Conservation (phyloP, 148 eudicot genomes). For the Heliosperma pusillum region DNA sequence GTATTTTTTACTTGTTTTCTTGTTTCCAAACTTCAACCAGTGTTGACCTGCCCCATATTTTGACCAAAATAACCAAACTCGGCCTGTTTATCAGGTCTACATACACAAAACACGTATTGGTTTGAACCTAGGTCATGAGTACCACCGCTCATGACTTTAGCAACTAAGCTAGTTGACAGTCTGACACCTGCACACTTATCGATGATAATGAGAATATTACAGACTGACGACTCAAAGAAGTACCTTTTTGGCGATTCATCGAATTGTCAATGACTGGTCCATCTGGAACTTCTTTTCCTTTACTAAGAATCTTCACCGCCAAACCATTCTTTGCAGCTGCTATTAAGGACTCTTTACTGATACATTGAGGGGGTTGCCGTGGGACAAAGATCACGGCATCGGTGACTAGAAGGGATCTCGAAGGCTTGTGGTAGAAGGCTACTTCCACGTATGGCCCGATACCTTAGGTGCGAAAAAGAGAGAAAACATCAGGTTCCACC, state of each 20-base stretch:
- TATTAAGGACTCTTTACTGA: conserved; percentile 77
- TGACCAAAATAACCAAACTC: too few relatives aligned
- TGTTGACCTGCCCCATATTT: too few relatives aligned
- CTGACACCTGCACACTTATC: not conserved
- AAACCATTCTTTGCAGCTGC: conserved; percentile 92
- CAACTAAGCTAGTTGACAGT: too few relatives aligned
- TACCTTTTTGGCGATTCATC: conserved; percentile 83
- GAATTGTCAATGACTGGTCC: conserved; percentile 86
- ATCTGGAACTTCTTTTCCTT: conserved; percentile 76
- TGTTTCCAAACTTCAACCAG: too few relatives aligned
- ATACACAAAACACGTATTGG: too few relatives aligned
- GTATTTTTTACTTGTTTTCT: too few relatives aligned
- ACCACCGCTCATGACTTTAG: too few relatives aligned
- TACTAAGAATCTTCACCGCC: conserved; percentile 88
- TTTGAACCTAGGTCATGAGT: too few relatives aligned
- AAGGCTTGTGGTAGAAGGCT: conserved; percentile 92
- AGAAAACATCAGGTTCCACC: not conserved
- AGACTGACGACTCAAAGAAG: not conserved
- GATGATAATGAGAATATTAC: not conserved
- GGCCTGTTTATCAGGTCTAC: too few relatives aligned
- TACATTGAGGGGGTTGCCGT: conserved; percentile 78
- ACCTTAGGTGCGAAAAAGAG: conserved; percentile 36
- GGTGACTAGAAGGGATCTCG: conserved; percentile 82
- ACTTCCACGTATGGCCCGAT: conserved; percentile 99
- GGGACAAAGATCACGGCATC: conserved; percentile 97